A percentile compares a stretch with the other conserved stretches of the same genome.
phyloP scores from a whole-genome alignment of 2,329 filamentous ascomycete species.

The Fusarium kyushuense region DNA sequence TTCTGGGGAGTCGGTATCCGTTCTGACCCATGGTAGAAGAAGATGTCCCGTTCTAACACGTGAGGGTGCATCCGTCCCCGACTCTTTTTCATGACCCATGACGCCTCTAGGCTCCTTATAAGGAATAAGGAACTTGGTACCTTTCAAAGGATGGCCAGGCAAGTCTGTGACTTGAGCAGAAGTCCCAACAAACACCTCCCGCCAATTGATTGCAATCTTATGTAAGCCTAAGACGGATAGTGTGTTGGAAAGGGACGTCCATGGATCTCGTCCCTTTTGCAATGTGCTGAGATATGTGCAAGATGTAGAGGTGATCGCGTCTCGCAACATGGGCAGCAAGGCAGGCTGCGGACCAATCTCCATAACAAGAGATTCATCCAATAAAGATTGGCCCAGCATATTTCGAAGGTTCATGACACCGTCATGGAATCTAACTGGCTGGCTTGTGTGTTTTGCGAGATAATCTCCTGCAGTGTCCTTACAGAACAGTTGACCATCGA shows the following conservation, averaged over 20 bases:
- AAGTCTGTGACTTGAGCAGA: background rate
- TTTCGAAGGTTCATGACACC: background rate
- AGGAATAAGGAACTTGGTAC: background rate
- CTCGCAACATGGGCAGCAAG: background rate
- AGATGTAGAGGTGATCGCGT: background rate
- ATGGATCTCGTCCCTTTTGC: background rate
- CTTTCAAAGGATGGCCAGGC: background rate
- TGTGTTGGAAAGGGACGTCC: background rate
- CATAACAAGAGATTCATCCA: background rate
- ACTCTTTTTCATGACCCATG: accelerated
- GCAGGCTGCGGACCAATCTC: conserved; percentile 4
- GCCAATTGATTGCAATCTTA: background rate
- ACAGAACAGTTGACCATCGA: background rate
- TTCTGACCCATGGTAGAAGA: background rate
- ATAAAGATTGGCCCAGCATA: background rate
- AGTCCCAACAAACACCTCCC: background rate
- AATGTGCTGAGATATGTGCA: background rate
- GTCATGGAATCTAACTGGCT: background rate
- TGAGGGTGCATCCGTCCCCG: background rate
- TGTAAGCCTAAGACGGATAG: background rate
- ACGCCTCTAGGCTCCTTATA: background rate
- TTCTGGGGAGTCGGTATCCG: background rate
- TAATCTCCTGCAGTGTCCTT: background rate
- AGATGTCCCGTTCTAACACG: background rate
- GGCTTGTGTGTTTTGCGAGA: background rate